Conservation (phyloP, 257 asterid species). For the Fraxinus excelsior region DNA sequence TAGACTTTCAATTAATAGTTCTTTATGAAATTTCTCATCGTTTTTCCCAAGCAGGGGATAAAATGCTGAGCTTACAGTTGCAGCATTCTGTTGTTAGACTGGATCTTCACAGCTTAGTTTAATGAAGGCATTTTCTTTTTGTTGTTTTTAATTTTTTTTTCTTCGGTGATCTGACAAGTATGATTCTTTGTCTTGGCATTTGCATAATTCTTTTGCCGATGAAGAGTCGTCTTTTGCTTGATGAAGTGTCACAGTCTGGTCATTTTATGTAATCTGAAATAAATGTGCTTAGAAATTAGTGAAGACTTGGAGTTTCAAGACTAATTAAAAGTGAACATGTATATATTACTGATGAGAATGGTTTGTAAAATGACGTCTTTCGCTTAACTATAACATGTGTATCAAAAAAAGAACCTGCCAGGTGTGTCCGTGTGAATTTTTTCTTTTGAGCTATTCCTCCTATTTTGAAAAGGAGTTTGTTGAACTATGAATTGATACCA, state of each 20-base stretch:
- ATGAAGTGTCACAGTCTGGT: neutral
- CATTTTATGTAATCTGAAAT: neutral
- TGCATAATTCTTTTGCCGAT: neutral
- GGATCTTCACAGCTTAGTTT: neutral
- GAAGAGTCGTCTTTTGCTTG: neutral
- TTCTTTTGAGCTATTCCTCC: neutral
- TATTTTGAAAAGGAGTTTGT: neutral
- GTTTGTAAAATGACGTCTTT: neutral
- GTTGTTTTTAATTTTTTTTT: neutral
- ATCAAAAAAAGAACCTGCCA: neutral
- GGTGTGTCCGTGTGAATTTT: neutral
- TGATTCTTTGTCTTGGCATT: neutral
- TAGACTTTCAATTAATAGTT: too few species aligned
- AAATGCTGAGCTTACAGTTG: slow-evolving; percentile 5
- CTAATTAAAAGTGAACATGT: neutral
- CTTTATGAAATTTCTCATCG: too few species aligned
- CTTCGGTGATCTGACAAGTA: neutral
- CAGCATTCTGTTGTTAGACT: neutral
- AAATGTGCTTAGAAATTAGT: neutral
- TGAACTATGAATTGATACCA: neutral
- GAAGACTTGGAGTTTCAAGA: neutral
- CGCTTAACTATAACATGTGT: neutral
- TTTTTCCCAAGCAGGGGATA: too few species aligned
- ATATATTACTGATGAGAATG: neutral
- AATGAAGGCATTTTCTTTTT: neutral